Evolutionary conservation across 2,329 filamentous ascomycete genomes (phyloP).

Genomic region (Zymoseptoria crescenta): DNA sequence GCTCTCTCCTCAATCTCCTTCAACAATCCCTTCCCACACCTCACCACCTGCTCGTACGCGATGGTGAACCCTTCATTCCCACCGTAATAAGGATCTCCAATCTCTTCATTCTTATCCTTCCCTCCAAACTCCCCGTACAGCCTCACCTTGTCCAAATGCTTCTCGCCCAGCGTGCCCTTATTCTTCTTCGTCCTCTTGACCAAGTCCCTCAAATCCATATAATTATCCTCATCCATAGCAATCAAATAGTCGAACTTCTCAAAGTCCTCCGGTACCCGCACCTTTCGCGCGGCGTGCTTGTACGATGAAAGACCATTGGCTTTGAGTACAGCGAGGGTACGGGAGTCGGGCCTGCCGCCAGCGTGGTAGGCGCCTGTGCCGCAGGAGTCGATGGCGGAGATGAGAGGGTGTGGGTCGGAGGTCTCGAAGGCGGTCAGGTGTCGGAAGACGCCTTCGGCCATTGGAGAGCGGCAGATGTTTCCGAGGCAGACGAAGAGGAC

Average conservation of each 20-base stretch:
- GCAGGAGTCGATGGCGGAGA: slow-evolving; percentile 73
- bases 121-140: slow-evolving; percentile 79
- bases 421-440: slow-evolving; percentile 55
- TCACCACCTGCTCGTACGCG: slow-evolving; percentile 75
- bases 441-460: slow-evolving; percentile 92
- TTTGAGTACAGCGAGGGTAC: slow-evolving; percentile 72
- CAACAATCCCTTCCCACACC: slow-evolving; percentile 72
- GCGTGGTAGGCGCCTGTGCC: slow-evolving; percentile 85
- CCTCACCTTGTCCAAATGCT: slow-evolving; percentile 34
- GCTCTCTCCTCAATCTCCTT: slow-evolving; percentile 44
- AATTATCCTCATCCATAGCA: slow-evolving; percentile 84
- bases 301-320: slow-evolving; percentile 64
- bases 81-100: slow-evolving; percentile 92
- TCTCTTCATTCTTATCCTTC: slow-evolving; percentile 51
- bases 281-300: slow-evolving; percentile 66
- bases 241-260: slow-evolving; percentile 84
- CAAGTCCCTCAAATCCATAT: slow-evolving; percentile 59
- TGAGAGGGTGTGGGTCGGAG: slow-evolving; percentile 37
- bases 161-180: slow-evolving; percentile 26
- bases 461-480: slow-evolving; percentile 88
- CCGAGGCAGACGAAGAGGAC: slow-evolving; percentile 94
- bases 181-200: slow-evolving; percentile 44
- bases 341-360: slow-evolving; percentile 66
- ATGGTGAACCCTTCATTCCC: slow-evolving; percentile 69
- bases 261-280: slow-evolving; percentile 63